Conservation (phyloP, 2,329 filamentous ascomycete genomes). For the Cercospora canescens region DNA sequence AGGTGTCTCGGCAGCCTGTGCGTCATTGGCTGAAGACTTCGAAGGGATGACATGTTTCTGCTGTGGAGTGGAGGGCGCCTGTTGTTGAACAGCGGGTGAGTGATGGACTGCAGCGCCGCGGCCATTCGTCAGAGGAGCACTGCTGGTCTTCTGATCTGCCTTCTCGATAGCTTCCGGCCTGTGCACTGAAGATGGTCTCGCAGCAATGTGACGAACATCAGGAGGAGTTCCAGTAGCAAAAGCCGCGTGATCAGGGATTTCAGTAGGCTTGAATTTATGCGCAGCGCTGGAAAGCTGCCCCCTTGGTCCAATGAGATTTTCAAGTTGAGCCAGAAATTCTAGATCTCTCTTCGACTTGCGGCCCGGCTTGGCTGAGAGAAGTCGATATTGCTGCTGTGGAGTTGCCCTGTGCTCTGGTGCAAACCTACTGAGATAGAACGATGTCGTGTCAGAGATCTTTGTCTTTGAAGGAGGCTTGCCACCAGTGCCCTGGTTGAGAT, state of each 20-base stretch:
- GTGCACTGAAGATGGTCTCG: background rate
- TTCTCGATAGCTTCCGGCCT: background rate
- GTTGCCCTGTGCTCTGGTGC: constrained; percentile 4
- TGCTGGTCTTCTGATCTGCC: background rate
- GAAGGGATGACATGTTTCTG: background rate
- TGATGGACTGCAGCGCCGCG: background rate
- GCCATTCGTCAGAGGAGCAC: background rate
- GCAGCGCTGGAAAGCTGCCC: background rate
- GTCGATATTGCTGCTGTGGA: constrained; percentile 8
- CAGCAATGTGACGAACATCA: background rate
- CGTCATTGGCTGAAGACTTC: background rate
- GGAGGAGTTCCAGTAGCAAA: background rate
- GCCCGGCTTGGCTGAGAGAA: constrained; percentile 2
- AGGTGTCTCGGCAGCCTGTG: background rate
- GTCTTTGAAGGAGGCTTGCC: background rate
- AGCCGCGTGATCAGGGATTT: background rate
- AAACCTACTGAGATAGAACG: constrained; percentile 2
- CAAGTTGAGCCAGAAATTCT: constrained; percentile 9
- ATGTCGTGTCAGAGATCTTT: background rate
- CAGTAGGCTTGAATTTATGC: background rate
- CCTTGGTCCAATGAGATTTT: background rate
- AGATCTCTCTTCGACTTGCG: constrained; percentile 13
- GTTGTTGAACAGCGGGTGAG: background rate
- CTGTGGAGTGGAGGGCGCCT: background rate
- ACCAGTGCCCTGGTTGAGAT: background rate